Conservation (phyloP, 345 rosid genomes). For the Populus pruinosa region DNA sequence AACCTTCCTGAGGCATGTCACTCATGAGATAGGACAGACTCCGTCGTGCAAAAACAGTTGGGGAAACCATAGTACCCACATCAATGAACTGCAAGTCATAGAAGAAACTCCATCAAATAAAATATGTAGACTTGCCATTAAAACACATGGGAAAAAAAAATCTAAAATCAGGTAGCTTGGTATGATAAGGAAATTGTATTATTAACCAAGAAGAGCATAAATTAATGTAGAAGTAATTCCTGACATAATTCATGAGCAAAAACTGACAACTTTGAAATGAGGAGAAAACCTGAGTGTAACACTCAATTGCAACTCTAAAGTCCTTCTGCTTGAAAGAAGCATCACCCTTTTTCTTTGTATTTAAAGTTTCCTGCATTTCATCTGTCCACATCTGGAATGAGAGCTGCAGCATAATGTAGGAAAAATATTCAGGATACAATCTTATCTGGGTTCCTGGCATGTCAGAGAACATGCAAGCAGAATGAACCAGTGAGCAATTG, state of each 20-base stretch:
- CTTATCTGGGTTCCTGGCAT: neutral
- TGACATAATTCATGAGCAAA: neutral
- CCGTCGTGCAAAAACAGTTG: constrained; percentile 76
- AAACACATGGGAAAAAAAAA: neutral
- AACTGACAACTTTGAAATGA: neutral
- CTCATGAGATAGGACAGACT: constrained; percentile 73
- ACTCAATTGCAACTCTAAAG: constrained; percentile 57
- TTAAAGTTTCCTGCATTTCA: constrained; percentile 86
- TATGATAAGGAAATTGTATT: neutral
- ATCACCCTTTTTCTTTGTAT: constrained; percentile 87
- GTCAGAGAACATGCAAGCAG: neutral
- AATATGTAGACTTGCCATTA: neutral
- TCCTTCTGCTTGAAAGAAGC: constrained; percentile 78
- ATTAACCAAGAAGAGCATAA: neutral
- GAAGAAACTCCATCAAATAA: neutral
- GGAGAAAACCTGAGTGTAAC: constrained; percentile 67
- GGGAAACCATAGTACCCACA: constrained; percentile 82
- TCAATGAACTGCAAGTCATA: constrained; percentile 62
- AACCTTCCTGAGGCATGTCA: constrained; percentile 77
- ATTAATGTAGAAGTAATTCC: neutral
- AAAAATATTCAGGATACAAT: neutral
- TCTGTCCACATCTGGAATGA: constrained; percentile 99
- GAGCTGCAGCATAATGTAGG: constrained; percentile 46
- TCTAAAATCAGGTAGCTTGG: neutral
- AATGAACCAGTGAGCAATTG: neutral